phyloP scores from a whole-genome alignment of 371 early-diverging fungal genomes.

The Globomyces sp. region DNA sequence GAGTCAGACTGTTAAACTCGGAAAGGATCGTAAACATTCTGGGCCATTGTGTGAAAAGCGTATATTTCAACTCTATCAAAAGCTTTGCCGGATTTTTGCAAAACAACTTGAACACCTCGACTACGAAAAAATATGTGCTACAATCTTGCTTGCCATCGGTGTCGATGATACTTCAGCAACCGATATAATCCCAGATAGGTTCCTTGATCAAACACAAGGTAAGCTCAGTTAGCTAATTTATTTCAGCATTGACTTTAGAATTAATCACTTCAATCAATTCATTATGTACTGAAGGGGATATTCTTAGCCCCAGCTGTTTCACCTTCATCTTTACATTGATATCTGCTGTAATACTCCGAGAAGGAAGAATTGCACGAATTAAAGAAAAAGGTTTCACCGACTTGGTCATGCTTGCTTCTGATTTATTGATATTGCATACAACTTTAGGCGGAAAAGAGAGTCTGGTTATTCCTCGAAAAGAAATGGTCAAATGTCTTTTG shows the following conservation, averaged over 20 bases:
- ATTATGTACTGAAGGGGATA: constrained; percentile 24
- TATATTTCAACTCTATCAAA: too few relatives aligned
- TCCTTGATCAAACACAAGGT: too few relatives aligned
- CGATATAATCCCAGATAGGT: too few relatives aligned
- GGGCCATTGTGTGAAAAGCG: too few relatives aligned
- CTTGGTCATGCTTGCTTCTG: constrained; percentile 72
- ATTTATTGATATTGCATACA: constrained; percentile 61
- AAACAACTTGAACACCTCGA: too few relatives aligned
- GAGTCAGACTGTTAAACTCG: too few relatives aligned
- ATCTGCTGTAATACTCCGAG: constrained; percentile 59
- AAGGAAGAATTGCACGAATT: constrained; percentile 61
- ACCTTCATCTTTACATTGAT: constrained; percentile 81
- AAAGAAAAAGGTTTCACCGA: constrained; percentile 59
- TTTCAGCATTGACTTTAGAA: constrained; percentile 17
- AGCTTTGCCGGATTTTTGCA: too few relatives aligned
- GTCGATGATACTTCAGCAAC: constrained; percentile 30
- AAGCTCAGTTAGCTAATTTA: too few relatives aligned
- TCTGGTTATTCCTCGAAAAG: constrained; percentile 64
- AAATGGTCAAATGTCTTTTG: constrained; percentile 59
- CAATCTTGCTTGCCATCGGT: constrained; percentile 55
- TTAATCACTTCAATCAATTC: not conserved
- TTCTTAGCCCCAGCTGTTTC: constrained; percentile 72
- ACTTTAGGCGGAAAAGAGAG: constrained; percentile 59
- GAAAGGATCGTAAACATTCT: too few relatives aligned
- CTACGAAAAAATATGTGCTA: too few relatives aligned